phyloP scores from a whole-genome alignment of 345 rosid genomes.

The Orychophragmus violaceus region DNA sequence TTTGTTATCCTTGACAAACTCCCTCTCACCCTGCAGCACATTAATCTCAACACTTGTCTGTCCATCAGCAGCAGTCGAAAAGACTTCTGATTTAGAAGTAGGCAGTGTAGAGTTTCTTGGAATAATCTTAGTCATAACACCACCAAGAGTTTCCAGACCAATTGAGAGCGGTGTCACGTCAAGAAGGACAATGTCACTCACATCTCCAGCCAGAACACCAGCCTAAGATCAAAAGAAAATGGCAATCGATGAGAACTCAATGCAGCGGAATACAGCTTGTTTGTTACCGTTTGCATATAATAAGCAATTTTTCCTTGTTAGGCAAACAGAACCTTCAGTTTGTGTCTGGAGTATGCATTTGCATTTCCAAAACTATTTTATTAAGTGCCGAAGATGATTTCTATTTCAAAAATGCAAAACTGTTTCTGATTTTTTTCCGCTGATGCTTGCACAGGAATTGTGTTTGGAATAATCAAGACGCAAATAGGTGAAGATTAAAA shows the following conservation, averaged over 20 bases:
- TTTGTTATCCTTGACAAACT: constrained; percentile 91
- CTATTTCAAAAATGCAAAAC: too few relatives aligned
- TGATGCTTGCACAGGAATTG: too few relatives aligned
- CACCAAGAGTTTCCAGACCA: constrained; percentile 94
- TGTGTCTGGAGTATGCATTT: too few relatives aligned
- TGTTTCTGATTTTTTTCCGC: too few relatives aligned
- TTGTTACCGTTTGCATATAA: too few relatives aligned
- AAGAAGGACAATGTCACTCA: constrained; percentile 85
- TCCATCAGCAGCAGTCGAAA: constrained; percentile 99
- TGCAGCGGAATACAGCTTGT: too few relatives aligned
- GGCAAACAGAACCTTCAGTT: too few relatives aligned
- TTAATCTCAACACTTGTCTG: constrained; percentile 97
- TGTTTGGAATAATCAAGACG: too few relatives aligned
- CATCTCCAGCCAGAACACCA: constrained; percentile 94
- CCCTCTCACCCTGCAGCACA: constrained; percentile 96
- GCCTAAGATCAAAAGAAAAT: constrained; percentile 43
- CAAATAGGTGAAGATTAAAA: background rate
- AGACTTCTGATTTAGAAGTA: constrained; percentile 95
- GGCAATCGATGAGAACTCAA: background rate
- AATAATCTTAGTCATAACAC: constrained; percentile 96
- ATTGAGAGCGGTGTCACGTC: constrained; percentile 84
- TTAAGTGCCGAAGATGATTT: too few relatives aligned
- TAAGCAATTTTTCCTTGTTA: too few relatives aligned
- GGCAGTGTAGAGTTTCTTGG: constrained; percentile 92
- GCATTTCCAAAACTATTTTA: too few relatives aligned